Conservation (phyloP, 2,329 filamentous ascomycete species). For the Cladorrhinum sp. region DNA sequence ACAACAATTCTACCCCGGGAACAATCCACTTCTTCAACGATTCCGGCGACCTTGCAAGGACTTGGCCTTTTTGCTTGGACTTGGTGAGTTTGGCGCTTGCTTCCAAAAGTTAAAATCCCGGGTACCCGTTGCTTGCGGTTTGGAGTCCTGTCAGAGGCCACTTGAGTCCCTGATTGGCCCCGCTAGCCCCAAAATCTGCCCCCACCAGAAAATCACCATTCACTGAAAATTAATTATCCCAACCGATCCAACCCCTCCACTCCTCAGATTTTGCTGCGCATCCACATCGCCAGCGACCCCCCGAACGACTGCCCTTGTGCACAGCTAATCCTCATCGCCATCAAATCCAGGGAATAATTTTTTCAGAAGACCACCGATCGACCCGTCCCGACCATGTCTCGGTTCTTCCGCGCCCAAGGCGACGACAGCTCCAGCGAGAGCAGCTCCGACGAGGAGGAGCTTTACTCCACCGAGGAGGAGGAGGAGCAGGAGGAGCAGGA, state of each 20-base stretch:
- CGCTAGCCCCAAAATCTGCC: conserved; percentile 28
- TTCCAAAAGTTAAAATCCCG: not conserved
- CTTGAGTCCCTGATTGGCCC: conserved; percentile 5
- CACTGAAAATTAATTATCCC: conserved; percentile 28
- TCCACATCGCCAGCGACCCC: conserved; percentile 12
- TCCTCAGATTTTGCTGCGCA: conserved; percentile 21
- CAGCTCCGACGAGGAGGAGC: conserved; percentile 94
- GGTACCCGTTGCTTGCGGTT: not conserved
- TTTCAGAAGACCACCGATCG: not conserved
- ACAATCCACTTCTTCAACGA: conserved; percentile 1
- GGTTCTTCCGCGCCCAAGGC: conserved; percentile 85
- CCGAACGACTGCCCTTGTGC: conserved; percentile 14
- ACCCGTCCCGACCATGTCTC: conserved; percentile 63
- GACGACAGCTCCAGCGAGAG: conserved; percentile 92
- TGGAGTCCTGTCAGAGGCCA: conserved; percentile 8
- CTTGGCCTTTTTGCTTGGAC: not conserved
- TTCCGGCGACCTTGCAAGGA: conserved; percentile 1
- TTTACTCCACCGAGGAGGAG: conserved; percentile 74
- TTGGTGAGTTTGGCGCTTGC: not conserved
- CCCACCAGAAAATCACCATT: conserved; percentile 31
- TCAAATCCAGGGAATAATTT: not conserved
- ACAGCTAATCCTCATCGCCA: conserved; percentile 7
- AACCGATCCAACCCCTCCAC: conserved; percentile 24
- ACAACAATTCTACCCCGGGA: not conserved
- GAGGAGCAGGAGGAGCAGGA: conserved; percentile 58